These are phyloP conservation scores for Mycena pura DNA, from an alignment of 768 basidiomycete species.

Conservation along the genomic window DNA sequence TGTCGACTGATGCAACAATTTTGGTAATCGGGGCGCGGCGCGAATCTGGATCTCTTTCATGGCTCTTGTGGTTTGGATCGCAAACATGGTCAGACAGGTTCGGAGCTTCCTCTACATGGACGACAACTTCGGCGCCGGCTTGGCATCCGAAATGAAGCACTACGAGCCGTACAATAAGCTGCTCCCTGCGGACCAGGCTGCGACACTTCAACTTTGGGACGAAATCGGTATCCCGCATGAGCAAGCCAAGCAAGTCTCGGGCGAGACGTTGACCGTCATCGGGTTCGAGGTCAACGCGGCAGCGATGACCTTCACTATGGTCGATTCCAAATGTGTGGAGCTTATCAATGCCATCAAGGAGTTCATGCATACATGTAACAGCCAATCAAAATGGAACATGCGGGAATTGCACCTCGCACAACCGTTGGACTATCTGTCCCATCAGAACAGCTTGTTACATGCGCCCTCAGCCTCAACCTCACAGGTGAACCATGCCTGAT, in stretches of 20 bases:
- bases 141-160: slow-evolving; percentile 25
- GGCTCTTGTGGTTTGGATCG: slow-evolving; percentile 42
- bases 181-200: slow-evolving; percentile 40
- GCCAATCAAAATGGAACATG: too few relatives aligned
- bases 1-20: slow-evolving; percentile 27
- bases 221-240: slow-evolving; percentile 46
- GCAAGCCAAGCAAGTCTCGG: slow-evolving; percentile 46
- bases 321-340: neutral
- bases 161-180: slow-evolving; percentile 37
- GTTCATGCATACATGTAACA: too few relatives aligned
- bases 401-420: too few relatives aligned
- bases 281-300: slow-evolving; percentile 46
- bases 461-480: too few relatives aligned
- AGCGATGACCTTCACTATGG: slow-evolving; percentile 36
- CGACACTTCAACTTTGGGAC: slow-evolving; percentile 48
- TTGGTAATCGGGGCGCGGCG: slow-evolving; percentile 14
- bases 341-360: slow-evolving; percentile 13
- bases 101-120: slow-evolving; percentile 38
- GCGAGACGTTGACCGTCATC: slow-evolving; percentile 40
- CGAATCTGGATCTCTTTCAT: slow-evolving; percentile 31
- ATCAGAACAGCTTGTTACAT: too few relatives aligned
- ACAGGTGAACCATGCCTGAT: too few relatives aligned
- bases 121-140: slow-evolving; percentile 36
- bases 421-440: too few relatives aligned
- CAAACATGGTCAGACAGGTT: slow-evolving; percentile 25